These are phyloP conservation scores for Lentinula boryana DNA, from an alignment of 768 basidiomycete genomes.

Conservation along the genomic window DNA sequence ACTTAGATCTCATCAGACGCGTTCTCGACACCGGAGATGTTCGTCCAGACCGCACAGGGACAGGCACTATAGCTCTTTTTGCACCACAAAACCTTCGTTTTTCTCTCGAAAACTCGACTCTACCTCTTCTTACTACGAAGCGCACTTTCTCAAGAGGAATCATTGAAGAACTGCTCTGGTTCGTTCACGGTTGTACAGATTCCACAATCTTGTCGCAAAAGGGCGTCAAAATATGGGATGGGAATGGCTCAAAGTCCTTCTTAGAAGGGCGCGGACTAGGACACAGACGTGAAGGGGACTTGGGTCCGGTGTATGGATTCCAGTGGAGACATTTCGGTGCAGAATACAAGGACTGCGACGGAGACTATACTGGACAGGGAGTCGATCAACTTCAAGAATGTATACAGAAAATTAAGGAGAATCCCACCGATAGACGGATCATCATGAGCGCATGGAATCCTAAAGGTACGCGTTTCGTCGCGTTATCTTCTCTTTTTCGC, in stretches of 20 bases:
- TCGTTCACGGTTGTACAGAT: constrained; percentile 81
- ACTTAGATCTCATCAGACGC: constrained; percentile 73
- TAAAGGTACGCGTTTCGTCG: constrained; percentile 51
- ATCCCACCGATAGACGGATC: constrained; percentile 91
- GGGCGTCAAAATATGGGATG: constrained; percentile 97
- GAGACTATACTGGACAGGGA: constrained; percentile 75
- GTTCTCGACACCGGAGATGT: constrained; percentile 72
- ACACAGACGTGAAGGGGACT: constrained; percentile 82
- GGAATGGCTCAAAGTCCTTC: constrained; percentile 87
- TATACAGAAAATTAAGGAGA: constrained; percentile 85
- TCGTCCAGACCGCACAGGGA: constrained; percentile 90
- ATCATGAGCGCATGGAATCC: constrained; percentile 98
- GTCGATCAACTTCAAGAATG: constrained; percentile 91
- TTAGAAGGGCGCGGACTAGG: constrained; percentile 79
- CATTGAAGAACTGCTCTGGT: constrained; percentile 93
- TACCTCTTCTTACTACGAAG: constrained; percentile 94
- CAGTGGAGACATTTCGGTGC: constrained; percentile 97
- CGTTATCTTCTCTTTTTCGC: background rate
- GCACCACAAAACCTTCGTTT: constrained; percentile 89
- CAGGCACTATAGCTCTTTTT: constrained; percentile 88
- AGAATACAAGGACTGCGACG: constrained; percentile 66
- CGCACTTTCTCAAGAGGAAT: constrained; percentile 90
- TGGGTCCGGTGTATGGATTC: constrained; percentile 97
- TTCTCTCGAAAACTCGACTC: constrained; percentile 64
- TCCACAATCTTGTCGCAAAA: constrained; percentile 67